phyloP scores from a whole-genome alignment of 495 filamentous ascomycete species.

The Podospora appendiculata region DNA sequence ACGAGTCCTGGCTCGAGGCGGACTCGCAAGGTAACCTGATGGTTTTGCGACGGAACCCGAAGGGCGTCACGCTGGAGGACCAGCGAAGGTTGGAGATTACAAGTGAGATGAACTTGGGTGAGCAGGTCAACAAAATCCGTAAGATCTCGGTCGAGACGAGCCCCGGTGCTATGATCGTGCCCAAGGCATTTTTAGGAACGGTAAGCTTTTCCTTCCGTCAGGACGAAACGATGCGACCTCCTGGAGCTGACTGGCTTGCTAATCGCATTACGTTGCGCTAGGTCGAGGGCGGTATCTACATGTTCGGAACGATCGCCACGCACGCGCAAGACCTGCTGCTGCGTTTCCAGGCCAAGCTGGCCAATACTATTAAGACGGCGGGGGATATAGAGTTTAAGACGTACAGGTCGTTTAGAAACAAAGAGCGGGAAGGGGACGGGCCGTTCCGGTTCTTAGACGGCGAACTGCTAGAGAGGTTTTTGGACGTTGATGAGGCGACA shows the following conservation, averaged over 20 bases:
- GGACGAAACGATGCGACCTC: not conserved
- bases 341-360: slow-evolving; percentile 65
- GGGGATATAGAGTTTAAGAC: slow-evolving; percentile 66
- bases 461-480: slow-evolving; percentile 79
- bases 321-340: slow-evolving; percentile 72
- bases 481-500: slow-evolving; percentile 54
- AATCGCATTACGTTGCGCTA: slow-evolving; percentile 20
- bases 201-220: slow-evolving; percentile 43
- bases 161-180: slow-evolving; percentile 57
- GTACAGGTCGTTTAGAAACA: slow-evolving; percentile 72
- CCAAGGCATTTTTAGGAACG: slow-evolving; percentile 82
- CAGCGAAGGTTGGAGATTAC: slow-evolving; percentile 60
- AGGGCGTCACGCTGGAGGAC: slow-evolving; percentile 70
- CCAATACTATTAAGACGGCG: slow-evolving; percentile 51
- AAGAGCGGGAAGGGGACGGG: slow-evolving; percentile 60
- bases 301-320: slow-evolving; percentile 70
- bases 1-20: slow-evolving; percentile 66
- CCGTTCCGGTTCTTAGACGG: slow-evolving; percentile 89
- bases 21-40: slow-evolving; percentile 85
- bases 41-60: slow-evolving; percentile 61
- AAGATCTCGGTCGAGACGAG: slow-evolving; percentile 48
- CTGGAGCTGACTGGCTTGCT: not conserved
- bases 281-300: slow-evolving; percentile 87
- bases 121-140: slow-evolving; percentile 82
- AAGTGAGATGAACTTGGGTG: slow-evolving; percentile 76